phyloP scores from a whole-genome alignment of 2,329 filamentous ascomycete species.

The Cadophora sp. region DNA sequence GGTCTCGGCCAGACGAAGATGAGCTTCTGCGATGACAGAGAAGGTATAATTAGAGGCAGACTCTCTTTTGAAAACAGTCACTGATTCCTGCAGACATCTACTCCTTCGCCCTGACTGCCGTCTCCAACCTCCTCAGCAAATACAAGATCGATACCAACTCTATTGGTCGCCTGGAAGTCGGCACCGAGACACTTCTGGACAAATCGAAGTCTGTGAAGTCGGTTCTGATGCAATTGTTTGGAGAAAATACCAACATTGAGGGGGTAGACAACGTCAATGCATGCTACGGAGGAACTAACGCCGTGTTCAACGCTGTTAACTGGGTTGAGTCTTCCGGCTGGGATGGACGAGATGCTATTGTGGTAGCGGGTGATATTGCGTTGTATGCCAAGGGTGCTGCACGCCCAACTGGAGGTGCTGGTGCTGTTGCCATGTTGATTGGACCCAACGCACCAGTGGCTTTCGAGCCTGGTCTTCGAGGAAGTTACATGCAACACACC shows the following conservation, averaged over 20 bases:
- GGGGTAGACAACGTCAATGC: slow-evolving; percentile 85
- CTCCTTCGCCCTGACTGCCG: slow-evolving; percentile 80
- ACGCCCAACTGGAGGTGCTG: slow-evolving; percentile 81
- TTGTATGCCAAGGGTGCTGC: slow-evolving; percentile 85
- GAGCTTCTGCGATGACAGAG: slow-evolving; percentile 89
- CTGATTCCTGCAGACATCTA: slow-evolving; percentile 72
- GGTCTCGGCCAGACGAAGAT: slow-evolving; percentile 91
- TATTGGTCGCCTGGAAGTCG: slow-evolving; percentile 82
- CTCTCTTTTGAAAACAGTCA: neutral
- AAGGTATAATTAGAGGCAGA: slow-evolving; percentile 62
- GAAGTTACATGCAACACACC: slow-evolving; percentile 81
- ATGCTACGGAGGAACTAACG: slow-evolving; percentile 87
- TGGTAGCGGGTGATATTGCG: slow-evolving; percentile 82
- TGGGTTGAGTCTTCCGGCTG: slow-evolving; percentile 88
- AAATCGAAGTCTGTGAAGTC: slow-evolving; percentile 93
- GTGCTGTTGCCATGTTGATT: slow-evolving; percentile 79
- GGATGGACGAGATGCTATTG: slow-evolving; percentile 83
- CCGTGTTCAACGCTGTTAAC: slow-evolving; percentile 82
- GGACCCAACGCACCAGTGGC: slow-evolving; percentile 80
- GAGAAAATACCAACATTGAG: slow-evolving; percentile 84
- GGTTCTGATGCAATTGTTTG: slow-evolving; percentile 85
- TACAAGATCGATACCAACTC: slow-evolving; percentile 82
- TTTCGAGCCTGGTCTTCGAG: slow-evolving; percentile 79
- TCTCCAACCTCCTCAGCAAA: slow-evolving; percentile 80
- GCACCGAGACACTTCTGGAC: slow-evolving; percentile 85